Percentiles rank a stretch among this genome's conserved stretches.
Conservation (phyloP, 2,329 filamentous ascomycete species). For the Colletotrichum chlorophyti region DNA sequence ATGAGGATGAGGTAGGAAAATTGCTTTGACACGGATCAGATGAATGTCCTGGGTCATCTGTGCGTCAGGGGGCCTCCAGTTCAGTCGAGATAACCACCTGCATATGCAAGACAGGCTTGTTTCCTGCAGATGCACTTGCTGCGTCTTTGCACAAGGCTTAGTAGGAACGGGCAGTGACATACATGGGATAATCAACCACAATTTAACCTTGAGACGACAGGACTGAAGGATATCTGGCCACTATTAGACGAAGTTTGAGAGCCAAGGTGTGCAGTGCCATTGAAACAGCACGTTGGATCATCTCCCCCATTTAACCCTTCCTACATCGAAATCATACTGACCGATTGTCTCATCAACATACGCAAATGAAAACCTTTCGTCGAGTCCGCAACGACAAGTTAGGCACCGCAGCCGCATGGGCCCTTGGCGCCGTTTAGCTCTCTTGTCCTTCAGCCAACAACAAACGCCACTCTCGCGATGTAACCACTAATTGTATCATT, state of each 20-base stretch:
- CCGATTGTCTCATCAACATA: neutral
- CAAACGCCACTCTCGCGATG: constrained; percentile 9
- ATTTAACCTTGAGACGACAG: neutral
- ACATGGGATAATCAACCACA: too few species aligned
- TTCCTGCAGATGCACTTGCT: neutral
- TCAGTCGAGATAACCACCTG: neutral
- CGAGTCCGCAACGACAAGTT: neutral
- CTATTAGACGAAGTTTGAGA: too few species aligned
- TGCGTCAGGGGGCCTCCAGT: constrained; percentile 5
- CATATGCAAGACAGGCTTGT: neutral
- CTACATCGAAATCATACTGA: neutral
- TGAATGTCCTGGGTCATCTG: neutral
- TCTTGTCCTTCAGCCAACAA: neutral
- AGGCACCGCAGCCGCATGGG: constrained; percentile 20
- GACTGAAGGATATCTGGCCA: neutral
- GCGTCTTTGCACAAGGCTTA: neutral
- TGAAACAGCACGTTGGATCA: too few species aligned
- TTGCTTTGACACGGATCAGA: constrained; percentile 7
- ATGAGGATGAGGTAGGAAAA: neutral
- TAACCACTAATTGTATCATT: constrained; percentile 19
- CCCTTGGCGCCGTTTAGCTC: constrained; percentile 16
- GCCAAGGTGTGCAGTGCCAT: too few species aligned
- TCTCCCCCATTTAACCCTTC: constrained; percentile 4
- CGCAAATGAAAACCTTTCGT: neutral
- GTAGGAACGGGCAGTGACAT: too few species aligned